A percentile compares a stretch with the other conserved stretches of the same genome.
Evolutionary conservation across 2,329 filamentous ascomycete species (phyloP).

Genomic region (Capronia epimyces): DNA sequence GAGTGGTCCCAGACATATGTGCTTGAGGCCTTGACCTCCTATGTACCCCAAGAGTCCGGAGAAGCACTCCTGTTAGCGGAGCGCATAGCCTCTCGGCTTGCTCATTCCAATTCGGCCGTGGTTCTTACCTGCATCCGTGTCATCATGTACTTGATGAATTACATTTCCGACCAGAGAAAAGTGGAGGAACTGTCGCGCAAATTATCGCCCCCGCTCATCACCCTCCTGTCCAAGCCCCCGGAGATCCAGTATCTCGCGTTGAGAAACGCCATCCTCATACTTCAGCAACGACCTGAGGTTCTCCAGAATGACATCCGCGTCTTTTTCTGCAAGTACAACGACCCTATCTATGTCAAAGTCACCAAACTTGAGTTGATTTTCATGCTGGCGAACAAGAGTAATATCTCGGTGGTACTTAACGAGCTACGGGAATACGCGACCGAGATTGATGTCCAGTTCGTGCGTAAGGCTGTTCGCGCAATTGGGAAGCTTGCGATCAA

Average conservation of each 20-base stretch:
- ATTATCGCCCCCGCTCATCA: conserved; percentile 89
- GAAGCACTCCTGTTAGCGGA: conserved; percentile 89
- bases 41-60: conserved; percentile 82
- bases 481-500: conserved; percentile 99
- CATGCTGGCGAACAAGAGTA: conserved; percentile 92
- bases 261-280: conserved; percentile 85
- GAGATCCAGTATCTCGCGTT: conserved; percentile 98
- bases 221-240: conserved; percentile 87
- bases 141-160: conserved; percentile 97
- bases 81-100: conserved; percentile 88
- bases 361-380: conserved; percentile 98
- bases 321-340: conserved; percentile 99
- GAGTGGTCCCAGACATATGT: conserved; percentile 99
- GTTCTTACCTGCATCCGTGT: conserved; percentile 95
- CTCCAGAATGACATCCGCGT: conserved; percentile 94
- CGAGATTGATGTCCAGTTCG: conserved; percentile 97
- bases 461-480: conserved; percentile 91
- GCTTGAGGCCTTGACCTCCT: conserved; percentile 93
- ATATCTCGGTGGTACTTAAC: conserved; percentile 90
- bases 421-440: conserved; percentile 93
- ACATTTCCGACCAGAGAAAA: conserved; percentile 86
- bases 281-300: conserved; percentile 88
- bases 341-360: conserved; percentile 98
- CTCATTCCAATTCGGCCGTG: conserved; percentile 93
- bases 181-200: conserved; percentile 83